These are phyloP conservation scores for Mucor saturninus DNA, from an alignment of 371 early-diverging fungal genomes.

Conservation along the genomic window DNA sequence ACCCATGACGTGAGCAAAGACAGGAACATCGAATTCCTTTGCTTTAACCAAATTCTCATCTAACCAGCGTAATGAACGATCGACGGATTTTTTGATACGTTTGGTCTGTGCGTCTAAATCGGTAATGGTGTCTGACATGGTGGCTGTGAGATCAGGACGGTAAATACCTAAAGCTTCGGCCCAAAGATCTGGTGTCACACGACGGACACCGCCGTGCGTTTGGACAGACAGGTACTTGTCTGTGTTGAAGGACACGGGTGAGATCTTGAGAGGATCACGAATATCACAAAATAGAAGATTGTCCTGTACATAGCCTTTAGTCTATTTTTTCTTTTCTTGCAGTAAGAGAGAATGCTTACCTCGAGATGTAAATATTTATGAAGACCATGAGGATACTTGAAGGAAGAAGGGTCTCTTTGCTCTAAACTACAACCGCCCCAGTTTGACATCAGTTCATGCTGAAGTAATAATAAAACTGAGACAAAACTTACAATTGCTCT, in stretches of 20 bases:
- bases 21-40: conserved; percentile 40
- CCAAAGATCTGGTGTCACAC: conserved; percentile 61
- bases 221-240: conserved; percentile 70
- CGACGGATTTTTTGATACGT: conserved; percentile 68
- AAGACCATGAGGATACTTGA: conserved; percentile 59
- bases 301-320: conserved; percentile 22
- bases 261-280: conserved; percentile 61
- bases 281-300: conserved; percentile 65
- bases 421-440: conserved; percentile 36
- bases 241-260: conserved; percentile 57
- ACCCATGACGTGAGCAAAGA: conserved; percentile 67
- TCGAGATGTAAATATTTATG: conserved; percentile 62
- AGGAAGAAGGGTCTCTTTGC: conserved; percentile 49
- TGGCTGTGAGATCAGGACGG: conserved; percentile 59
- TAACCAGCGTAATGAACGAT: conserved; percentile 70
- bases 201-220: conserved; percentile 70
- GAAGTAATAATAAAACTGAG: too few relatives aligned
- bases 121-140: conserved; percentile 51
- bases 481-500: conserved; percentile 62
- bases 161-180: conserved; percentile 51
- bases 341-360: conserved; percentile 19
- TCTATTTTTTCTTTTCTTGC: neutral
- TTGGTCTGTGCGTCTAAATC: conserved; percentile 59
- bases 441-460: too few relatives aligned
- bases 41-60: conserved; percentile 38